phyloP scores from a whole-genome alignment of 164 flowering plant genomes.

The Taxillus chinensis region DNA sequence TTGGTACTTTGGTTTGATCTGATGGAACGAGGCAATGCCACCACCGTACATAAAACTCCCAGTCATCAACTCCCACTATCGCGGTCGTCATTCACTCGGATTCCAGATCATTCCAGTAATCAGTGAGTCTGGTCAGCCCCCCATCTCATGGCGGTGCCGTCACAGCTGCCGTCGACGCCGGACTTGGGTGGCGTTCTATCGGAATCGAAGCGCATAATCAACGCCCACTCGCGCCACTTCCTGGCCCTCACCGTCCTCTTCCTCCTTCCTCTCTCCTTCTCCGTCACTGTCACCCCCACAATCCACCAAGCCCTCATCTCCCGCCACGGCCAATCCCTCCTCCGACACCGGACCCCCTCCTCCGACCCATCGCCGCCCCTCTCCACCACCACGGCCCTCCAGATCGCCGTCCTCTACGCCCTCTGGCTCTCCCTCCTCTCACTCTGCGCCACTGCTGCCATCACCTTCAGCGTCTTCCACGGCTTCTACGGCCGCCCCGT shows the following conservation, averaged over 20 bases:
- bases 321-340: not conserved
- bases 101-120: too few species aligned
- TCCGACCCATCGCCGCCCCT: not conserved
- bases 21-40: too few species aligned
- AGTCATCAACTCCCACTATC: too few species aligned
- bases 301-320: conserved; percentile 11
- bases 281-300: conserved; percentile 14
- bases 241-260: conserved; percentile 51
- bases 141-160: not conserved
- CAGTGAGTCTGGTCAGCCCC: too few species aligned
- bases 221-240: conserved; percentile 75
- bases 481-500: conserved; percentile 78
- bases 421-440: conserved; percentile 20
- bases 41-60: too few species aligned
- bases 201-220: conserved; percentile 43
- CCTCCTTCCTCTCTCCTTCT: conserved; percentile 9
- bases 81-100: too few species aligned
- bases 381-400: conserved; percentile 6
- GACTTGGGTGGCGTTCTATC: conserved; percentile 26
- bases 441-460: conserved; percentile 34
- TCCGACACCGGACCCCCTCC: not conserved
- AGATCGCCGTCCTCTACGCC: conserved; percentile 12
- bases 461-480: conserved; percentile 47
- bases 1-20: too few species aligned
- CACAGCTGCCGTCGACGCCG: not conserved